Evolutionary conservation across 1,284 basidiomycete genomes (phyloP), one percentile per base, ranked within the genome.

Genomic region (Mycosarcoma maydis): DNA sequence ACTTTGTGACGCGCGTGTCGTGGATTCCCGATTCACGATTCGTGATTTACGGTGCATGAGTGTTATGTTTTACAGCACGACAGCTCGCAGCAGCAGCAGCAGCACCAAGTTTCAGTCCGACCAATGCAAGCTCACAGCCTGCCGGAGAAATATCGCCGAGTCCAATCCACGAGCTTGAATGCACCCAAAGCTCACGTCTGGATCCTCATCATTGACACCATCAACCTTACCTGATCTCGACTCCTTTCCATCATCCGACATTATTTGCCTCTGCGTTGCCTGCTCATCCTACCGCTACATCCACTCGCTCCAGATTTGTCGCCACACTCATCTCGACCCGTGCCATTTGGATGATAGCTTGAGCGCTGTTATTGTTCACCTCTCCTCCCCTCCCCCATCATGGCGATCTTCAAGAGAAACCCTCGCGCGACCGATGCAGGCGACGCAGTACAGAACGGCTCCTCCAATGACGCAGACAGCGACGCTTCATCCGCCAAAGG

Each of bases 341-440:
- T 11, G 9, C 32, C 9, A n/a, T 11, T 42, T n/a, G 19, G 16
- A 7, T 16, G 6, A 16, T n/a, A 26, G 11, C 33, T 6, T 6
- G 33, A n/a, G 13, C 16, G 11, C 7, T 34, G 13, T 34, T 34
- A 6, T 16, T 2, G 16, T 2, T 16, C n/a, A 34, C 33, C 10
- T n/a, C n/a, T n/a, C n/a, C n/a, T n/a, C 33, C 6, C 34, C 26
- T 17, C 30, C 16, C 24, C 26, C 53, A 42, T 17, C 3, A 75
- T 76, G 73, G 61, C 73, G 37, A 70, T 73, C 58, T 70, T 67
- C 40, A 60, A 55, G 36, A 59, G 65, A 22, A 73, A 67, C 40
- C 29, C 50, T 13, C 59, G 68, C 22, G 64, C 70, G 17, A 60
- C 68, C n/a, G 60, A 72, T 30, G 71, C 73, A 30, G 64, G 64